Evolutionary conservation across 2,329 filamentous ascomycete species (phyloP), one percentile per base, ranked within the genome.

Genomic region (Sordariomycetes sp.): DNA sequence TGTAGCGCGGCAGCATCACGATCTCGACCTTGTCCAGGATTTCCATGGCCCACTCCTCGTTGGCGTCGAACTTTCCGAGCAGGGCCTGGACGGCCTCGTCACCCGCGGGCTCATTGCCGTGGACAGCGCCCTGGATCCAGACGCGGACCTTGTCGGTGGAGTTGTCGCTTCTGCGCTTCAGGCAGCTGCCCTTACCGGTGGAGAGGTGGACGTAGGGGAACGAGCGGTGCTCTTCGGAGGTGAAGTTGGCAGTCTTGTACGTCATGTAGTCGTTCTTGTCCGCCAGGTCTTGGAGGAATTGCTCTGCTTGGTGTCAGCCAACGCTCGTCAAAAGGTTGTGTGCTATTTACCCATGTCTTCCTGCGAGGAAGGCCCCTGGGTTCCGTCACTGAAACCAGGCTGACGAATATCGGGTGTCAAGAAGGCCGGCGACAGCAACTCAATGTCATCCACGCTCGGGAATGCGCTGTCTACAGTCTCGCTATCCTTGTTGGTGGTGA

Each of bases 51-150:
- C 53, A 56, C 8, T 46, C 42, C 0, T 44, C 33, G 2, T 56
- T 41, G 18, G 41, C 45, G 14, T 54, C 44, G 8, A 56, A 46
- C 8, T 51, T 50, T 3, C 51, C 53, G 0, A 56, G 43, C 1
- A 56, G 43, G 0, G 53, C 52, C 2, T 53, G 36, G 1, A 53
- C 37, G 0, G 52, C 47, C 23, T 56, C 46, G 20, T 56, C 53
- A 4, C 52, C 53, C 0, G 45, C 52, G 0, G 53, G 53, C 17
- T 56, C 53, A 6, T 56, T 55, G 15, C 53, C 53, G 12, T 56
- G 53, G 0, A 50, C 51, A 3, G 44, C 48, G n/a, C 46, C 53
- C 21, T 56, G 51, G 8, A 56, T 38, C 44, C 48, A 56, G 14
- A 56, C 40, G 20, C 53, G 48, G 5, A 55, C 37, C 40, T 54